Percentiles rank a stretch among this genome's conserved stretches.
Evolutionary conservation across 2,329 filamentous ascomycete genomes (phyloP).

Genomic region (Cladosporium cucumerinum): DNA sequence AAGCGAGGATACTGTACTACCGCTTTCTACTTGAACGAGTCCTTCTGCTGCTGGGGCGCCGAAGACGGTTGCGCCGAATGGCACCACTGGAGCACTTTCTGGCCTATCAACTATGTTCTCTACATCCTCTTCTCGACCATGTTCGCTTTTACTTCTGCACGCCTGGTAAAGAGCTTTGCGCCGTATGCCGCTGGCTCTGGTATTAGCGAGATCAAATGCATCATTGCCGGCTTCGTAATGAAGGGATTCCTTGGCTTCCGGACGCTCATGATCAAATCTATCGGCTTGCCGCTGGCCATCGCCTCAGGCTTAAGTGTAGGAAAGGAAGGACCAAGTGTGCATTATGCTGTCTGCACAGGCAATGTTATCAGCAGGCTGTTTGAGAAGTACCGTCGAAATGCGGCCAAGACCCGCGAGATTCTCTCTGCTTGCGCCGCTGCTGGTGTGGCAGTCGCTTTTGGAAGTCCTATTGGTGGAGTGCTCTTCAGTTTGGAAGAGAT

Average conservation of each 20-base stretch:
- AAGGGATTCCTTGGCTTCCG: slow-evolving; percentile 92
- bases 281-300: slow-evolving; percentile 86
- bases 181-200: slow-evolving; percentile 95
- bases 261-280: slow-evolving; percentile 90
- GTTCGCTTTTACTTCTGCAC: slow-evolving; percentile 79
- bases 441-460: slow-evolving; percentile 93
- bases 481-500: slow-evolving; percentile 97
- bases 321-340: slow-evolving; percentile 97
- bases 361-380: slow-evolving; percentile 95
- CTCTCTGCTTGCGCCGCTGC: slow-evolving; percentile 91
- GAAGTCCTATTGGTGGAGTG: slow-evolving; percentile 93
- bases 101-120: slow-evolving; percentile 75
- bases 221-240: slow-evolving; percentile 98
- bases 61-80: slow-evolving; percentile 85
- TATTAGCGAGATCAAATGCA: slow-evolving; percentile 98
- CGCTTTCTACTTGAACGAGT: slow-evolving; percentile 94
- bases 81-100: slow-evolving; percentile 81
- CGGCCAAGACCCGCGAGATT: slow-evolving; percentile 91
- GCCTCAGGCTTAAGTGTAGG: slow-evolving; percentile 91
- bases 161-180: slow-evolving; percentile 83
- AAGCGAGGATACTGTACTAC: slow-evolving; percentile 95
- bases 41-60: slow-evolving; percentile 96
- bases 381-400: slow-evolving; percentile 85
- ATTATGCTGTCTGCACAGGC: slow-evolving; percentile 95
- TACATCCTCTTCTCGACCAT: slow-evolving; percentile 76